A percentile compares a stretch with the other conserved stretches of the same genome.
Evolutionary conservation across 2,329 filamentous ascomycete species (phyloP).

Genomic region (Colletotrichum gloeosporioides): DNA sequence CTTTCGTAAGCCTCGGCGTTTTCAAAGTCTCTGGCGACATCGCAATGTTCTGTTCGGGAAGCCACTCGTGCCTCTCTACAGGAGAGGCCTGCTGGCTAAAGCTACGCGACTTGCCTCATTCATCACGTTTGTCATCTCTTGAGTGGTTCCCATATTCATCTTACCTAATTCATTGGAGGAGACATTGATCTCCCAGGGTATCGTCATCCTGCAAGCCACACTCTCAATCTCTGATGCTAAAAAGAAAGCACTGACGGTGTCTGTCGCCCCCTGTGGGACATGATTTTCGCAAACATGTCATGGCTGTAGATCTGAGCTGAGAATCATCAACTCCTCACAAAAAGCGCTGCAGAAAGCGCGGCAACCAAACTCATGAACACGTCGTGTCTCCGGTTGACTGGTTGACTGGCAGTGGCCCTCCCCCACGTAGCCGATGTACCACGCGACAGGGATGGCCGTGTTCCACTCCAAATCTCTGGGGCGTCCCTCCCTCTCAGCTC

Average conservation of each 20-base stretch:
- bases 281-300: not conserved
- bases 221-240: not conserved
- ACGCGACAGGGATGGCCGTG: not conserved
- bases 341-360: not conserved
- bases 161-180: not conserved
- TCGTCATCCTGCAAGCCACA: not conserved
- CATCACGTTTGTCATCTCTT: not conserved
- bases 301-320: not conserved
- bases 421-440: not conserved
- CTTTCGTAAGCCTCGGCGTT: constrained; percentile 4
- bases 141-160: not conserved
- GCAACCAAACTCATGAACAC: not conserved
- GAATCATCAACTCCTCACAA: too few relatives aligned
- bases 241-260: not conserved
- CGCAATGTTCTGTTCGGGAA: not conserved
- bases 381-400: not conserved
- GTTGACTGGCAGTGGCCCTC: not conserved
- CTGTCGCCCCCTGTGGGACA: not conserved
- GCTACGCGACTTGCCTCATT: not conserved
- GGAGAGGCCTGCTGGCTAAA: not conserved
- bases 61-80: not conserved
- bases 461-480: not conserved
- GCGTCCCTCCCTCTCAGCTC: not conserved
- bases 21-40: not conserved
- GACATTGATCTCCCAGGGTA: not conserved